Evolutionary conservation across 192 early-diverging fungal genomes (phyloP), one percentile per base, ranked within the genome.

Genomic region (Allomyces javanicus): DNA sequence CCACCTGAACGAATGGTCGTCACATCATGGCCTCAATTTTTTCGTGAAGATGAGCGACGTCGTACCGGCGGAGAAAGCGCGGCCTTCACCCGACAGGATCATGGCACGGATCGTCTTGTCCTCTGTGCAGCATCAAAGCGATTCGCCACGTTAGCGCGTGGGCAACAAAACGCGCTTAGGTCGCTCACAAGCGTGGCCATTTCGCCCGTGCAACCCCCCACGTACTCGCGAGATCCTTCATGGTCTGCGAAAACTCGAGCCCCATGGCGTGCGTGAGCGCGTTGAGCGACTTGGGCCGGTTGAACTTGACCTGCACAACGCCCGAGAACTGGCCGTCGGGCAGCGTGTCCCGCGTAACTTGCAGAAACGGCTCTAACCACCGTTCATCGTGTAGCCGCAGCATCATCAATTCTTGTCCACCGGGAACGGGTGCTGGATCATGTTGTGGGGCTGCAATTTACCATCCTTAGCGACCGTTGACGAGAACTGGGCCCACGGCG

Each of bases 231-330:
- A 25, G 22, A 1, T 26, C 64, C 25, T 12, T 26, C 27, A 65
- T 27, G 64, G 19, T 27, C 21, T 25, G 24, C 40, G 24, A 19
- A 55, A 72, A 72, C 25, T 69, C 58, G 44, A 44, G 44, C 9
- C 72, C 72, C 24, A 69, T 67, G 21, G 58, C 68, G 40, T 72
- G 69, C 3, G 72, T 72, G 40, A 72, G 55, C 24, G 72, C 72
- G 50, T 72, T 72, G 40, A 72, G 64, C 55, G 44, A 50, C 65
- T 69, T 70, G 10, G 68, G 72, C 21, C 72, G 61, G 58, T 72
- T 72, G 69, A 72, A 68, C 9, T 69, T 33, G 10, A 66, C 21
- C 21, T 22, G 33, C 66, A 62, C 66, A 3, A 66, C 66, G 23
- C 66, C 66, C 22, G 50, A 61, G 21, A 9, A 44, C 44, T 19